phyloP scores from a whole-genome alignment of 495 filamentous ascomycete genomes.

The Podospora didyma region DNA sequence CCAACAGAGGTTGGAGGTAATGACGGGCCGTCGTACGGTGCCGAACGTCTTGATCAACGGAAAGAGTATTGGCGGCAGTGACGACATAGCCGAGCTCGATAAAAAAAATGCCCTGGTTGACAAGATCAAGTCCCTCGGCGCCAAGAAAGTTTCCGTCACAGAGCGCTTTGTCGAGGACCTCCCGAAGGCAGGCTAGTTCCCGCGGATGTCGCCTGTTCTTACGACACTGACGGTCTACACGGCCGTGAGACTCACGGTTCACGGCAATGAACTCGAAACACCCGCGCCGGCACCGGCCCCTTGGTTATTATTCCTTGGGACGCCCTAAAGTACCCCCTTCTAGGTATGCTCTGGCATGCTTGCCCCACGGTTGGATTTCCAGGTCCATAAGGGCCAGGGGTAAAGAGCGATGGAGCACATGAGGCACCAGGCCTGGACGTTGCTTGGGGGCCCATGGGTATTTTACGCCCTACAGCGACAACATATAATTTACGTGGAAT shows the following conservation, averaged over 20 bases:
- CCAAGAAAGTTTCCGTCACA: conserved; percentile 56
- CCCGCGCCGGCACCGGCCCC: too few species aligned
- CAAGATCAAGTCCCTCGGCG: conserved; percentile 69
- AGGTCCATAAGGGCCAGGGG: background rate
- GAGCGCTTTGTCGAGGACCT: conserved; percentile 28
- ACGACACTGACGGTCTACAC: background rate
- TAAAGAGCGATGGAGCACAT: too few species aligned
- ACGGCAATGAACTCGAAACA: too few species aligned
- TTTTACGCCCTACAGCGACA: too few species aligned
- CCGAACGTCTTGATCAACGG: conserved; percentile 89
- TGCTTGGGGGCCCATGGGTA: too few species aligned
- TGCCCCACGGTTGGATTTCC: background rate
- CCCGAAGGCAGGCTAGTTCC: conserved; percentile 13
- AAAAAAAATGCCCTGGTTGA: conserved; percentile 61
- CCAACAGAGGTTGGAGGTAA: conserved; percentile 63
- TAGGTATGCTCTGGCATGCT: background rate
- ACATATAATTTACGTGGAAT: too few species aligned
- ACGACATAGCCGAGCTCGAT: conserved; percentile 76
- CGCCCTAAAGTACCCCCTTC: too few species aligned
- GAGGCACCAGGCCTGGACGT: too few species aligned
- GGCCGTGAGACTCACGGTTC: too few species aligned
- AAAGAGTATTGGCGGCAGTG: conserved; percentile 84
- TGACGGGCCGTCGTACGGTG: conserved; percentile 79
- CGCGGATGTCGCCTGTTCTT: background rate
- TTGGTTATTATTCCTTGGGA: too few species aligned